phyloP scores from a whole-genome alignment of 2,329 filamentous ascomycete genomes.

The Pseudopithomyces maydicus region DNA sequence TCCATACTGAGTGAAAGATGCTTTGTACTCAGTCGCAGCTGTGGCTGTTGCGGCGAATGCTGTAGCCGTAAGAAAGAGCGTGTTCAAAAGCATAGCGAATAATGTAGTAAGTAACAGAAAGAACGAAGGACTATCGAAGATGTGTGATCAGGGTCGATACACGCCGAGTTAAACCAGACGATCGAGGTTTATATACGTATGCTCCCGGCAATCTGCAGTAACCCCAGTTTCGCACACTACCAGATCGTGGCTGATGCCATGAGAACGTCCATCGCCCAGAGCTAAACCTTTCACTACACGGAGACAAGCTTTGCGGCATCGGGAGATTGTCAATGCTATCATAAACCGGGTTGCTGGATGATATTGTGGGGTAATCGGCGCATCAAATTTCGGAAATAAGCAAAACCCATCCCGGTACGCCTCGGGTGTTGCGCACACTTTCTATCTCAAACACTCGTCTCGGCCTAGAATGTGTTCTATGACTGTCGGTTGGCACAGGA shows the following conservation, averaged over 20 bases:
- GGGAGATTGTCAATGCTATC: conserved; percentile 1
- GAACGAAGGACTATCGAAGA: not conserved
- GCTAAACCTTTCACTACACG: not conserved
- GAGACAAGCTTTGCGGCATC: conserved; percentile 5
- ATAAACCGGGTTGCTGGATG: not conserved
- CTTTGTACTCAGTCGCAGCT: conserved; percentile 8
- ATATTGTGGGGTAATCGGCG: not conserved
- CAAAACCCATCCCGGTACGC: not conserved
- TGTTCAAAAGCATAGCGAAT: not conserved
- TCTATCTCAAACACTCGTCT: not conserved
- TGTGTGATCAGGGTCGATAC: not conserved
- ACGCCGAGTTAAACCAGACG: not conserved
- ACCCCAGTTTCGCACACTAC: not conserved
- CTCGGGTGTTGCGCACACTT: not conserved
- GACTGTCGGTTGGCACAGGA: not conserved
- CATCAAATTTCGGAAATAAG: not conserved
- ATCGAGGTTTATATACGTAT: not conserved
- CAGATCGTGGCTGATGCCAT: not conserved
- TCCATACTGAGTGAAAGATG: conserved; percentile 19
- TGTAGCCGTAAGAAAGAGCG: not conserved
- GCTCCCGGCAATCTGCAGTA: not conserved
- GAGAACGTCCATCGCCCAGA: not conserved
- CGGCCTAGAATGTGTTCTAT: not conserved
- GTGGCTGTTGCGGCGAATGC: not conserved
- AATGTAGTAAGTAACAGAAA: not conserved